Conservation (phyloP, 352 stramenopile genomes). For the Globisporangium perplexum region DNA sequence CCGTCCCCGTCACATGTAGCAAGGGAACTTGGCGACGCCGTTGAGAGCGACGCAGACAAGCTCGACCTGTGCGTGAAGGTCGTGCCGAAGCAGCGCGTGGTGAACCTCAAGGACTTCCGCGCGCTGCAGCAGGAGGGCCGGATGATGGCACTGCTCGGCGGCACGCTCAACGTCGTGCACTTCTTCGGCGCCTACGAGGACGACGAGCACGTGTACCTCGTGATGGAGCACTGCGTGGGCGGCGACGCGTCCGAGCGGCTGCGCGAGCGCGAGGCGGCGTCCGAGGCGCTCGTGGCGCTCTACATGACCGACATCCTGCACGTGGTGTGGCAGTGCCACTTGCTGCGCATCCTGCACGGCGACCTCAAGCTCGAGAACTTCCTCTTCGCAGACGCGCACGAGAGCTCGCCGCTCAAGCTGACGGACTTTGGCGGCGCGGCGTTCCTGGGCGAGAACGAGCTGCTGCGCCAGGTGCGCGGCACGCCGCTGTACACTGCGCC, state of each 20-base stretch:
- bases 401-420: conserved; percentile 64
- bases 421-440: conserved; percentile 72
- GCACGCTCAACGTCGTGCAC: conserved; percentile 78
- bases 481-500: conserved; percentile 74
- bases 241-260: conserved; percentile 47
- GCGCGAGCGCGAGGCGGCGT: conserved; percentile 4
- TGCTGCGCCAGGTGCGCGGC: conserved; percentile 44
- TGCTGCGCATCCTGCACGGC: conserved; percentile 62
- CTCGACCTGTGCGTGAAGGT: conserved; percentile 74
- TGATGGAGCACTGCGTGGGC: conserved; percentile 79
- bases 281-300: conserved; percentile 26
- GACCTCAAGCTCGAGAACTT: conserved; percentile 85
- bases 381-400: conserved; percentile 51
- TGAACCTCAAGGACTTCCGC: conserved; percentile 51
- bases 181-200: conserved; percentile 82
- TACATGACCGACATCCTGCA: conserved; percentile 79
- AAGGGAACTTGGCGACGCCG: no score
- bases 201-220: conserved; percentile 59
- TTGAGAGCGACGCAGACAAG: not conserved
- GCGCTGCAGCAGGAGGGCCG: conserved; percentile 61
- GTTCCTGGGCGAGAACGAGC: conserved; percentile 36
- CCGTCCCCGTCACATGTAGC: conserved; percentile 1
- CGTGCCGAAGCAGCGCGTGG: conserved; percentile 63
- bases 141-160: conserved; percentile 74
- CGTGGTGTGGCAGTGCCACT: conserved; percentile 76